These are phyloP conservation scores for Malassezia arunalokei DNA, from an alignment of 1,284 basidiomycete genomes.

Conservation along the genomic window DNA sequence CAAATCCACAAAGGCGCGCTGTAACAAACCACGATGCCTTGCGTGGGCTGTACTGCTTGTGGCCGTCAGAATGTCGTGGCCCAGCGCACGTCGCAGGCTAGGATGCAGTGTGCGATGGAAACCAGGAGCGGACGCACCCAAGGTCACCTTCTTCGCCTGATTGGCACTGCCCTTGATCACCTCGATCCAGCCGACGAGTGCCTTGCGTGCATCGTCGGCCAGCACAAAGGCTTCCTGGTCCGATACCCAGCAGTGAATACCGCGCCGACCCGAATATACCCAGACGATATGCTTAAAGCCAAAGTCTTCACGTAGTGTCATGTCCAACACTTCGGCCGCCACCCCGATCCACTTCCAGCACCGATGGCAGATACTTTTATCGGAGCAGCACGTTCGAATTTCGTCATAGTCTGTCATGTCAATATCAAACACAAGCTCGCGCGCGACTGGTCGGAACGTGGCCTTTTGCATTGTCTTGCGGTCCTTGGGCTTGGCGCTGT, in stretches of 20 bases:
- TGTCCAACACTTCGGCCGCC: slow-evolving; percentile 78
- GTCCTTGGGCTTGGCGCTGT: slow-evolving; percentile 79
- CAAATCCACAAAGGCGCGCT: slow-evolving; percentile 55
- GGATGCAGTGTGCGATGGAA: slow-evolving; percentile 53
- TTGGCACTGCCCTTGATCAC: slow-evolving; percentile 68
- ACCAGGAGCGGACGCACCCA: slow-evolving; percentile 48
- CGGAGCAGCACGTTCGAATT: slow-evolving; percentile 85
- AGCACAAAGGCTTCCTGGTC: slow-evolving; percentile 75
- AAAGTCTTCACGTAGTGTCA: slow-evolving; percentile 65
- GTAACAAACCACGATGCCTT: slow-evolving; percentile 49
- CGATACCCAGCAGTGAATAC: slow-evolving; percentile 96
- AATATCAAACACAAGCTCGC: slow-evolving; percentile 98
- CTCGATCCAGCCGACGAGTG: slow-evolving; percentile 74
- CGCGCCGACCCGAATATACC: slow-evolving; percentile 96
- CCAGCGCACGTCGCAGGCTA: slow-evolving; percentile 36
- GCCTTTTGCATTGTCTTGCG: slow-evolving; percentile 69
- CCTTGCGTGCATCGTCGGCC: slow-evolving; percentile 78
- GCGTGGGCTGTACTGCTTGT: background rate
- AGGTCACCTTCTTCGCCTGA: slow-evolving; percentile 70
- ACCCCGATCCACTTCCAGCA: slow-evolving; percentile 93
- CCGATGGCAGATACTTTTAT: slow-evolving; percentile 75
- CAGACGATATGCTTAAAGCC: slow-evolving; percentile 69
- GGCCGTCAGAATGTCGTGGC: slow-evolving; percentile 13
- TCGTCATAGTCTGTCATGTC: slow-evolving; percentile 99
- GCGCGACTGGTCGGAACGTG: slow-evolving; percentile 63